A percentile compares a stretch with the other conserved stretches of the same genome.
Evolutionary conservation across 495 filamentous ascomycete species (phyloP).

Genomic region (Xylaria intraflava): DNA sequence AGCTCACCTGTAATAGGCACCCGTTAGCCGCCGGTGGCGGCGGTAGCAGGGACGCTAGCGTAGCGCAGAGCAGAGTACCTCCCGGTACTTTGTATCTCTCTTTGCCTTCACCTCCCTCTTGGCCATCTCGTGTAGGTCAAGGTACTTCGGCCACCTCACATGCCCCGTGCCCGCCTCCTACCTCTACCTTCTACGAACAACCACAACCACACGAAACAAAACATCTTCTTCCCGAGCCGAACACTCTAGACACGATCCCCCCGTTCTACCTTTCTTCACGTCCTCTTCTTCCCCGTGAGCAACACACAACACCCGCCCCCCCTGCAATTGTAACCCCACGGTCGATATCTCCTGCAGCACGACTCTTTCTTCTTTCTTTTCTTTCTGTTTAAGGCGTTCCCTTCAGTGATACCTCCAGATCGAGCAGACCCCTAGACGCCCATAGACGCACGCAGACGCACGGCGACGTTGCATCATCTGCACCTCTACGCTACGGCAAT

Average conservation of each 20-base stretch:
- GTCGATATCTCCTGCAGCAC: background rate
- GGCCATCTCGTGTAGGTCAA: no score
- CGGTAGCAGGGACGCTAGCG: no score
- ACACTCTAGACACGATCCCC: background rate
- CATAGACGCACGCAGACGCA: background rate
- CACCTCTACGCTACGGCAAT: conserved; percentile 2
- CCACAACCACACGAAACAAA: background rate
- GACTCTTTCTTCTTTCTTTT: background rate
- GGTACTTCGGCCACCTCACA: background rate
- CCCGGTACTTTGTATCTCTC: no score
- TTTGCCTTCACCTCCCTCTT: no score
- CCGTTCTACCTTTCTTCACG: background rate
- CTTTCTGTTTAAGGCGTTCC: background rate
- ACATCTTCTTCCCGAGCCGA: background rate
- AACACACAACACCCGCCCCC: background rate
- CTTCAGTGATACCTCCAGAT: background rate
- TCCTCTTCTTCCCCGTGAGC: background rate
- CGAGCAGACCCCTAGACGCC: conserved; percentile 1
- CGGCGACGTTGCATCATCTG: conserved; percentile 9
- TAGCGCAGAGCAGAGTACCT: no score
- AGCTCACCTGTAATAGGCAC: no score
- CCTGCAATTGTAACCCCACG: background rate
- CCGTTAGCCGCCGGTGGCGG: no score
- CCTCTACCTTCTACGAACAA: no score
- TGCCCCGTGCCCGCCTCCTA: no score